A percentile compares a stretch with the other conserved stretches of the same genome.
phyloP scores from a whole-genome alignment of 73 alveolate species.

The Diophrys appendiculata region DNA sequence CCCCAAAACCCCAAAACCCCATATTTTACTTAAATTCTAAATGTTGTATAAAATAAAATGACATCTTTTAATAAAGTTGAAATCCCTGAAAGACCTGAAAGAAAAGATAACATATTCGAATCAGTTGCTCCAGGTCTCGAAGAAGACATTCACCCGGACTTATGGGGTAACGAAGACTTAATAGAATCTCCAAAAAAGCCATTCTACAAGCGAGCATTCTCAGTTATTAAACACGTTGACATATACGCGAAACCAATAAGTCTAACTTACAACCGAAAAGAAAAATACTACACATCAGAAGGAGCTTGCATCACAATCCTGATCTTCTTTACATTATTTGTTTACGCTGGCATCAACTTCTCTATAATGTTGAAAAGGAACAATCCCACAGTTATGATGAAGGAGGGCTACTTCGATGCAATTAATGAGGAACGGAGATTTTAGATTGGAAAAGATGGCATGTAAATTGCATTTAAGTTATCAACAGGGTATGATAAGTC shows the following conservation, averaged over 20 bases:
- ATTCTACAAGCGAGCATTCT: background rate
- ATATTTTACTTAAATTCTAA: background rate
- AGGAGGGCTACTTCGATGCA: background rate
- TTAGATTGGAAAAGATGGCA: background rate
- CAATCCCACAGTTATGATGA: background rate
- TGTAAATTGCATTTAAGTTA: background rate
- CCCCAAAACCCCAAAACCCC: slow-evolving; percentile 29
- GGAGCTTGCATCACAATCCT: background rate
- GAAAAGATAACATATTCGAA: no score
- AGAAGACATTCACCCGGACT: no score
- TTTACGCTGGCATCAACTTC: background rate
- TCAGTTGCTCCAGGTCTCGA: no score
- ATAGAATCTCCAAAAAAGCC: no score
- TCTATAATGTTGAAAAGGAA: background rate
- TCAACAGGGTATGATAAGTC: background rate
- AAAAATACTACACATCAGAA: background rate
- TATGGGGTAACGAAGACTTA: no score
- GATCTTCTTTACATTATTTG: background rate
- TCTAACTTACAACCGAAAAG: background rate
- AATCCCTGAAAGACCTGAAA: no score
- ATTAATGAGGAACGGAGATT: background rate
- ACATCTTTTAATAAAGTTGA: background rate
- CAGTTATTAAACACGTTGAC: background rate
- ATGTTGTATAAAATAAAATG: background rate
- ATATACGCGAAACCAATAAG: background rate